A percentile compares a stretch with the other conserved stretches of the same genome.
These are phyloP conservation scores for Ceratobasidium sp. DNA, from an alignment of 1,284 basidiomycete species.

Conservation along the genomic window DNA sequence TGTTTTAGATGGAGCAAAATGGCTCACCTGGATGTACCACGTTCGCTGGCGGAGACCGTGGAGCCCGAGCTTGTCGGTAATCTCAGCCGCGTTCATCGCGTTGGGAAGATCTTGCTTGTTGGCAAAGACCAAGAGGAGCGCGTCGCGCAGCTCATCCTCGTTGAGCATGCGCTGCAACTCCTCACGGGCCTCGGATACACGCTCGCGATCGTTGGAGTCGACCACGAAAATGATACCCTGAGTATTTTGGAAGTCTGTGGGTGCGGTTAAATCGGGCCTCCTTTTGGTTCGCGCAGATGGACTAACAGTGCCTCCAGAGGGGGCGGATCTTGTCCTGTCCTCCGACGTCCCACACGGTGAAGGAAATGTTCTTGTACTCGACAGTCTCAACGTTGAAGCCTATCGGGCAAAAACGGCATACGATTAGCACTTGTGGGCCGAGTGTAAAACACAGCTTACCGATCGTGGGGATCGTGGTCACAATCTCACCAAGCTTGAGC, in stretches of 20 bases:
- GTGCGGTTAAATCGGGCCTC: not conserved
- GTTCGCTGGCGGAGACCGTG: constrained; percentile 96
- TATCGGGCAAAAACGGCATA: constrained; percentile 53
- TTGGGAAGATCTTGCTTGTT: constrained; percentile 99
- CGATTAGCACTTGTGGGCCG: constrained; percentile 50
- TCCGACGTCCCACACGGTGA: constrained; percentile 92
- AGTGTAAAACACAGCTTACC: constrained; percentile 64
- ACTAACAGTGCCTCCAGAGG: constrained; percentile 98
- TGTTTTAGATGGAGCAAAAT: constrained; percentile 48
- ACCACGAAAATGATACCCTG: constrained; percentile 99
- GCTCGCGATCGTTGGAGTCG: constrained; percentile 99
- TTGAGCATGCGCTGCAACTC: constrained; percentile 99
- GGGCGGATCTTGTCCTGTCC: constrained; percentile 89
- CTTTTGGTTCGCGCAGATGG: not conserved
- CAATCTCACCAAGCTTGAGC: constrained; percentile 97
- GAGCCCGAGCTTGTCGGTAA: constrained; percentile 99
- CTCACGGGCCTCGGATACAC: constrained; percentile 98
- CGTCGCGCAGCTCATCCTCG: constrained; percentile 99
- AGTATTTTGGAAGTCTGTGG: constrained; percentile 98
- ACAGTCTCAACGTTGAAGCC: constrained; percentile 98
- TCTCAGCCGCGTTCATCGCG: constrained; percentile 99
- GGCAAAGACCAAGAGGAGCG: constrained; percentile 97
- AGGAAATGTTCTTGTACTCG: constrained; percentile 92
- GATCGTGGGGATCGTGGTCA: constrained; percentile 99
- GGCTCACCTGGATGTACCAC: constrained; percentile 96